phyloP scores from a whole-genome alignment of 257 asterid genomes.

The Solanum virginianum region DNA sequence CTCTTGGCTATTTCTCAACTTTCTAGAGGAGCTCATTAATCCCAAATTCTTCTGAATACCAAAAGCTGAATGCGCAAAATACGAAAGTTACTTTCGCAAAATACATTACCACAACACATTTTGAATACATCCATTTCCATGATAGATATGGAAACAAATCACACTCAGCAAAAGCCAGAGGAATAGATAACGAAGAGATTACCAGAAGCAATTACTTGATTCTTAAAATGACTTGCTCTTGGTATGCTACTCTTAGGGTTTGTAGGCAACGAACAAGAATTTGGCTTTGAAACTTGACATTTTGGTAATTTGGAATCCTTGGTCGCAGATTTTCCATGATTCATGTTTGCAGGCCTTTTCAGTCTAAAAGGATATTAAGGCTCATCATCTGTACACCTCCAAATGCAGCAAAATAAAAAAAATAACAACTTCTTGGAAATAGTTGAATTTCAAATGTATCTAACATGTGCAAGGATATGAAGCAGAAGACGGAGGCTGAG shows the following conservation, averaged over 20 bases:
- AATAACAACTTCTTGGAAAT: neutral
- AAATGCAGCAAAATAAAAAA: neutral
- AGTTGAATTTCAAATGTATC: neutral
- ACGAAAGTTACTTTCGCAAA: neutral
- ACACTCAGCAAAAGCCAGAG: neutral
- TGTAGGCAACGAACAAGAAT: conserved; percentile 25
- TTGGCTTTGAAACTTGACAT: conserved; percentile 43
- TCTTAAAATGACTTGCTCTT: conserved; percentile 26
- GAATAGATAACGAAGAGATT: conserved; percentile 5
- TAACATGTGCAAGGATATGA: conserved; percentile 59
- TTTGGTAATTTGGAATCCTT: conserved; percentile 53
- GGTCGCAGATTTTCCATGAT: conserved; percentile 31
- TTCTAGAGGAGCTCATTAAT: conserved; percentile 28
- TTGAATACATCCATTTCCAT: neutral
- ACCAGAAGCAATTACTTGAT: conserved; percentile 62
- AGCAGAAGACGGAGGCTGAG: conserved; percentile 44
- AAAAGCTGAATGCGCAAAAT: conserved; percentile 22
- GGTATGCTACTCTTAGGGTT: conserved; percentile 20
- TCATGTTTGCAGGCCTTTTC: conserved; percentile 60
- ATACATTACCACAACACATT: neutral
- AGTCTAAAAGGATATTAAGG: conserved; percentile 56
- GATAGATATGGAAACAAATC: neutral
- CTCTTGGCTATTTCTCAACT: conserved; percentile 20
- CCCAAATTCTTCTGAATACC: conserved; percentile 29
- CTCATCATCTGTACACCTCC: conserved; percentile 1